A percentile compares a stretch with the other conserved stretches of the same genome.
phyloP scores from a whole-genome alignment of 2,329 filamentous ascomycete species.

The Stemphylium vesicarium region DNA sequence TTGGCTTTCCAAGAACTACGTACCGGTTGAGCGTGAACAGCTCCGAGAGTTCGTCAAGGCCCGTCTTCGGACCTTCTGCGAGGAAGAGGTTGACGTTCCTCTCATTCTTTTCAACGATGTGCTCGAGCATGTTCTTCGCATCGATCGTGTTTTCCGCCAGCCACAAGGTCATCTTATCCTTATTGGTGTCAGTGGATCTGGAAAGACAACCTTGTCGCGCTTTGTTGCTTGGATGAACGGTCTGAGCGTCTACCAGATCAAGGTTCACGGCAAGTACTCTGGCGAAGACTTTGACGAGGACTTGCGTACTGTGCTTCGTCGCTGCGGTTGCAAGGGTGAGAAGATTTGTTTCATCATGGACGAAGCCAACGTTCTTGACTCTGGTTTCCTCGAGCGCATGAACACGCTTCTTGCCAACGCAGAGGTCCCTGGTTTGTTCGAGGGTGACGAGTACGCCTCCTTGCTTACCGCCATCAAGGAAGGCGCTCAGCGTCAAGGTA shows the following conservation, averaged over 20 bases:
- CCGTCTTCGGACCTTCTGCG: conserved; percentile 95
- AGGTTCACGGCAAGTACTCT: conserved; percentile 98
- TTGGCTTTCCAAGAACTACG: conserved; percentile 98
- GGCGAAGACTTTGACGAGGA: conserved; percentile 99
- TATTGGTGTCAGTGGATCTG: conserved; percentile 97
- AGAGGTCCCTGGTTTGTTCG: conserved; percentile 98
- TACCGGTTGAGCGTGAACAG: conserved; percentile 93
- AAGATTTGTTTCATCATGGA: conserved; percentile 99
- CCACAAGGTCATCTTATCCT: conserved; percentile 97
- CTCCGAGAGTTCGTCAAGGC: conserved; percentile 97
- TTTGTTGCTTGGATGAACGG: conserved; percentile 99
- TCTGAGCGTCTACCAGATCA: conserved; percentile 98
- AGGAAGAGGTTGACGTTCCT: conserved; percentile 98
- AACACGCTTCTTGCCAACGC: conserved; percentile 98
- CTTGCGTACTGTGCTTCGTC: conserved; percentile 86
- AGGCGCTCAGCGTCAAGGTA: conserved; percentile 92
- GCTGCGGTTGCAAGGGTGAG: conserved; percentile 96
- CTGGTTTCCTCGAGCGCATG: conserved; percentile 98
- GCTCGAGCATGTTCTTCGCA: conserved; percentile 94
- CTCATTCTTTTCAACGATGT: conserved; percentile 99
- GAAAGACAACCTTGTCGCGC: conserved; percentile 96
- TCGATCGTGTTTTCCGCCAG: conserved; percentile 97
- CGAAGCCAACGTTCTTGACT: conserved; percentile 97
- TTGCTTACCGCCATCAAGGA: conserved; percentile 99
- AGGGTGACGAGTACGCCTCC: conserved; percentile 98